These are phyloP conservation scores for Solanum verrucosum DNA, from an alignment of 257 asterid species.

Conservation along the genomic window DNA sequence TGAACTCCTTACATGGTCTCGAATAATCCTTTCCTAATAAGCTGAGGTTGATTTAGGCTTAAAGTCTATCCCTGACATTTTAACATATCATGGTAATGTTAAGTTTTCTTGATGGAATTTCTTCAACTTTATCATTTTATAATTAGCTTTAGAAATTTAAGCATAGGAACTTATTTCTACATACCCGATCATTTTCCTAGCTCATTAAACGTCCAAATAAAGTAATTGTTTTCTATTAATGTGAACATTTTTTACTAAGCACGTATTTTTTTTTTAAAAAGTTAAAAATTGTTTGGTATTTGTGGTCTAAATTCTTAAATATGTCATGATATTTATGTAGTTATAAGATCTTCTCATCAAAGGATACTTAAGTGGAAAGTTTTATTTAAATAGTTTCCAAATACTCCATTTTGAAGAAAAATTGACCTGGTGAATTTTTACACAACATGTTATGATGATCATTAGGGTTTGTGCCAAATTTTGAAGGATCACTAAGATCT, in stretches of 20 bases:
- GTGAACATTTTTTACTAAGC: background rate
- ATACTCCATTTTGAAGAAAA: background rate
- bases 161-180: background rate
- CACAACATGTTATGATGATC: background rate
- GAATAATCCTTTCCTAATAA: background rate
- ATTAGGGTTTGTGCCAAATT: background rate
- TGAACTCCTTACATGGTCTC: background rate
- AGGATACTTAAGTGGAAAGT: background rate
- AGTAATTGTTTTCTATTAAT: background rate
- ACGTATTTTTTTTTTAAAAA: too few relatives aligned
- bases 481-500: background rate
- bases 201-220: background rate
- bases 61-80: background rate
- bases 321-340: background rate
- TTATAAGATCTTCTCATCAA: background rate
- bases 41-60: background rate
- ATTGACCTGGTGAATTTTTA: background rate
- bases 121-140: background rate
- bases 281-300: background rate
- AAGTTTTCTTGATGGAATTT: background rate
- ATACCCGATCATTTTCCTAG: background rate
- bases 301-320: background rate
- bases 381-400: background rate
- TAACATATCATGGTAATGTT: background rate
- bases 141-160: background rate